phyloP scores from a whole-genome alignment of 2,329 filamentous ascomycete species.

The Lecanicillium sp. region DNA sequence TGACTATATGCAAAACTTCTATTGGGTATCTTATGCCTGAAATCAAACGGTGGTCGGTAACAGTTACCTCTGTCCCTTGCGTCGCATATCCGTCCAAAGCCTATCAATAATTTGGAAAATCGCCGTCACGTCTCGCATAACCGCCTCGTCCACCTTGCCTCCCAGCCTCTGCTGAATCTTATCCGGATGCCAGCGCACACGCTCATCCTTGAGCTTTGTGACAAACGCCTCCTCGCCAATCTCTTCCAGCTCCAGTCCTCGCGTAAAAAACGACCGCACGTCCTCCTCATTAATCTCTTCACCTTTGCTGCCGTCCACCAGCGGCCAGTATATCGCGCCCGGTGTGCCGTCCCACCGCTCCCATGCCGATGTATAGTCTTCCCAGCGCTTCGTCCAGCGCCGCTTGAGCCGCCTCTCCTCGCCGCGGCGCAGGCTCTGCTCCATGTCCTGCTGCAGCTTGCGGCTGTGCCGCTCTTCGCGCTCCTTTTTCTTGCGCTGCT shows the following conservation, averaged over 20 bases:
- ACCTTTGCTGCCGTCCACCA: conserved; percentile 44
- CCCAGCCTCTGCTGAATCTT: conserved; percentile 91
- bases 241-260: conserved; percentile 33
- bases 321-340: conserved; percentile 62
- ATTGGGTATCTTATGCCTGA: too few relatives aligned
- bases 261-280: conserved; percentile 62
- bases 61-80: conserved; percentile 12
- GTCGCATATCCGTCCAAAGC: conserved; percentile 61
- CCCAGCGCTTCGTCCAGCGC: conserved; percentile 54
- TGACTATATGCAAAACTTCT: too few relatives aligned
- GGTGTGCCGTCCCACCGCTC: conserved; percentile 37
- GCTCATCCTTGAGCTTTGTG: conserved; percentile 65
- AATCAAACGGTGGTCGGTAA: too few relatives aligned
- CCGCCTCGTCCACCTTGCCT: conserved; percentile 58
- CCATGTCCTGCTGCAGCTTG: conserved; percentile 56
- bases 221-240: conserved; percentile 38
- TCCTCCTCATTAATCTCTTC: conserved; percentile 49
- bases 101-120: conserved; percentile 87
- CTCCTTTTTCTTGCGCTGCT: conserved; percentile 40
- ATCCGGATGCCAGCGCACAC: conserved; percentile 94
- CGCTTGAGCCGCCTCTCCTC: conserved; percentile 52
- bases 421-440: conserved; percentile 59
- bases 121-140: conserved; percentile 75
- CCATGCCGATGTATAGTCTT: conserved; percentile 59
- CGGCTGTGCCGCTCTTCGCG: conserved; percentile 41